These are phyloP conservation scores for Cyclotella kingstonii DNA, from an alignment of 108 stramenopile species.

Conservation along the genomic window DNA sequence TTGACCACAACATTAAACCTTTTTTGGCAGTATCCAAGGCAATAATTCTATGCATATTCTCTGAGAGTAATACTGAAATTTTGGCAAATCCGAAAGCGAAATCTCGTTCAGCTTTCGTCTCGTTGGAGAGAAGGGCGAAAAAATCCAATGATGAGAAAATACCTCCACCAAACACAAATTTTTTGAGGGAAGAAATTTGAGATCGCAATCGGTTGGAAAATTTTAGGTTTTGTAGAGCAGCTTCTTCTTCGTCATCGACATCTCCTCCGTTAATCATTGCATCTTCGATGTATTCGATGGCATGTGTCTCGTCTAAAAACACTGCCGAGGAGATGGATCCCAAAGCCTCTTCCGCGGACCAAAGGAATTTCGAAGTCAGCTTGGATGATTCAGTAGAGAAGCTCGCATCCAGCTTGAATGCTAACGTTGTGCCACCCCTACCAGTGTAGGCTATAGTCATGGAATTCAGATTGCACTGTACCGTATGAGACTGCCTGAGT, in stretches of 20 bases:
- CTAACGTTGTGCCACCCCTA: conserved; percentile 49
- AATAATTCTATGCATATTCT: conserved; percentile 53
- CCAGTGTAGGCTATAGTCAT: conserved; percentile 53
- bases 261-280: background rate
- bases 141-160: conserved; percentile 20
- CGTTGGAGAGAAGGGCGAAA: conserved; percentile 27
- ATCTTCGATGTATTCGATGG: conserved; percentile 15
- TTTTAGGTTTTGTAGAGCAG: conserved; percentile 51
- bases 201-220: conserved; percentile 55
- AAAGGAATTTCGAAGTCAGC: conserved; percentile 36
- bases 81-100: conserved; percentile 82
- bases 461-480: conserved; percentile 39
- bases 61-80: conserved; percentile 66
- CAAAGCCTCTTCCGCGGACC: conserved; percentile 80
- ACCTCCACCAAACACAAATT: conserved; percentile 34
- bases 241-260: conserved; percentile 50
- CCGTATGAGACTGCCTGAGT: conserved; percentile 25
- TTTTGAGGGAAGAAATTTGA: conserved; percentile 48
- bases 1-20: conserved; percentile 53
- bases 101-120: conserved; percentile 47
- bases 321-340: conserved; percentile 56
- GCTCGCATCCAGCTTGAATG: conserved; percentile 26
- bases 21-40: conserved; percentile 60
- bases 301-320: conserved; percentile 77
- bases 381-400: background rate